phyloP scores from a whole-genome alignment of 1,284 basidiomycete genomes.

The Sphagnurus paluster region DNA sequence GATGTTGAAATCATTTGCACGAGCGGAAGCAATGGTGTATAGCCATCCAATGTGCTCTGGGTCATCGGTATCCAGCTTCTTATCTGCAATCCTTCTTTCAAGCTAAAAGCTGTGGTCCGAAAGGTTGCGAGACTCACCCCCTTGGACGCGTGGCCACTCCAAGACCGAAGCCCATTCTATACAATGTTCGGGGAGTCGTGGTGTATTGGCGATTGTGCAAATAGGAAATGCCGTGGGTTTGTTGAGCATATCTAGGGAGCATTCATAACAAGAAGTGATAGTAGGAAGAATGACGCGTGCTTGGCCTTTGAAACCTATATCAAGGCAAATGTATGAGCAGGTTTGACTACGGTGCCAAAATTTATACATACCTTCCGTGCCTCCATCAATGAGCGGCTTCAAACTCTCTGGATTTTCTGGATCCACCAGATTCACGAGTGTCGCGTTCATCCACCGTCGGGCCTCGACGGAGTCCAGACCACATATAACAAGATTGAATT shows the following conservation, averaged over 20 bases:
- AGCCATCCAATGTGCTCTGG: conserved; percentile 98
- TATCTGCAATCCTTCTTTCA: conserved; percentile 54
- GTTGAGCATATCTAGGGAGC: conserved; percentile 97
- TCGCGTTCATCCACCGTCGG: conserved; percentile 98
- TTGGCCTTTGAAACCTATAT: conserved; percentile 94
- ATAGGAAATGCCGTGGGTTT: conserved; percentile 98
- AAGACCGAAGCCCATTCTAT: conserved; percentile 99
- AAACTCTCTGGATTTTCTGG: conserved; percentile 88
- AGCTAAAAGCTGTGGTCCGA: conserved; percentile 7
- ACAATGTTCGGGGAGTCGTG: conserved; percentile 96
- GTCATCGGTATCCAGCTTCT: conserved; percentile 95
- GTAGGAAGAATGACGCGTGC: conserved; percentile 96
- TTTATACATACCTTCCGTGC: conserved; percentile 81
- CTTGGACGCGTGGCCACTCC: conserved; percentile 93
- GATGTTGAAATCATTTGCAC: conserved; percentile 93
- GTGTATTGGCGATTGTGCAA: conserved; percentile 99
- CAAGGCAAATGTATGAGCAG: conserved; percentile 3
- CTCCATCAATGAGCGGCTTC: conserved; percentile 99
- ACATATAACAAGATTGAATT: conserved; percentile 96
- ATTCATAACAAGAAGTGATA: conserved; percentile 97
- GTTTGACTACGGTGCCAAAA: neutral
- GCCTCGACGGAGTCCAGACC: conserved; percentile 98
- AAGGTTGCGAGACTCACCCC: conserved; percentile 51
- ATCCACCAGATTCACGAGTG: conserved; percentile 92
- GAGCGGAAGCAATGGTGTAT: conserved; percentile 74